These are phyloP conservation scores for Aegle marmelos DNA, from an alignment of 345 rosid genomes.

Conservation along the genomic window DNA sequence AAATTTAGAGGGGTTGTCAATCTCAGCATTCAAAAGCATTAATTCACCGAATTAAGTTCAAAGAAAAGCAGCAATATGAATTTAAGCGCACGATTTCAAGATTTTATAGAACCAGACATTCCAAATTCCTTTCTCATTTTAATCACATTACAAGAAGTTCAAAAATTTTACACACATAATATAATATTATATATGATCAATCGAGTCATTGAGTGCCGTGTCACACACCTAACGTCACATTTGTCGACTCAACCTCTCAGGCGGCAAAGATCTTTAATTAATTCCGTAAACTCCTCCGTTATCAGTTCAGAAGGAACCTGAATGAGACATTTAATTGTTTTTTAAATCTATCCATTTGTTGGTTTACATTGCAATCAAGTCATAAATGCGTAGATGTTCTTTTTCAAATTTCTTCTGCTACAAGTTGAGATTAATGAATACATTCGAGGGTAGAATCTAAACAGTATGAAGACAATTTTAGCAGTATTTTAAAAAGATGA, in stretches of 20 bases:
- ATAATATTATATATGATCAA: no score
- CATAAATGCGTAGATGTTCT: background rate
- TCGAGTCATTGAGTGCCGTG: background rate
- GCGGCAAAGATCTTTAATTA: conserved; percentile 1
- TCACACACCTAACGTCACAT: background rate
- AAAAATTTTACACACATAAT: no score
- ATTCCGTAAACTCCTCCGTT: background rate
- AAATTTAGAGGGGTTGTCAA: no score
- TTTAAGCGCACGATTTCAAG: no score
- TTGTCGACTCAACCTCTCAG: background rate
- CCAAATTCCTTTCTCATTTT: no score
- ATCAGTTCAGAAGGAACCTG: background rate
- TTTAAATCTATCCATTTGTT: conserved; percentile 25
- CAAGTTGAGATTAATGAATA: conserved; percentile 29
- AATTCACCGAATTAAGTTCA: no score
- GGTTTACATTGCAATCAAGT: conserved; percentile 32
- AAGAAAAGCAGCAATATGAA: no score
- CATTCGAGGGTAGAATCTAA: conserved; percentile 27
- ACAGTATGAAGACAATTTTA: conserved; percentile 14
- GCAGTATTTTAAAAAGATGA: background rate
- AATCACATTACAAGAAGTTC: no score
- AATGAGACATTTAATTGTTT: background rate
- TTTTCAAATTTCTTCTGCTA: conserved; percentile 4
- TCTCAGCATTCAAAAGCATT: no score
- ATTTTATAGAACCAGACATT: no score